Percentiles rank a stretch among this genome's conserved stretches.
Evolutionary conservation across 768 basidiomycete species (phyloP).

Genomic region (Kwoniella sp.): DNA sequence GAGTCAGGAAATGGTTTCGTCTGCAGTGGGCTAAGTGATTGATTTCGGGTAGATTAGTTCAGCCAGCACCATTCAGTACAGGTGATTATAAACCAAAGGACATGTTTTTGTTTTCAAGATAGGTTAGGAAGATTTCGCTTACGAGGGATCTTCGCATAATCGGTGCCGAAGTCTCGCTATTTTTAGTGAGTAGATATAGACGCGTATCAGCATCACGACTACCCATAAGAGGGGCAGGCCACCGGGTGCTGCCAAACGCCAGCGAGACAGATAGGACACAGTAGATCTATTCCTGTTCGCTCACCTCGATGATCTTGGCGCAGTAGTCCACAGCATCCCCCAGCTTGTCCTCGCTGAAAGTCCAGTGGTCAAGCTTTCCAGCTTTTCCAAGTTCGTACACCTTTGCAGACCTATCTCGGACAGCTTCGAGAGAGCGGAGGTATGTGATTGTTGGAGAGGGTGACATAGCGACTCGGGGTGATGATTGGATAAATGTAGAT

Average conservation of each 20-base stretch:
- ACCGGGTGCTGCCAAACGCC: no score
- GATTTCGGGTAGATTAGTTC: slow-evolving; percentile 1
- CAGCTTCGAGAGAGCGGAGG: slow-evolving; percentile 81
- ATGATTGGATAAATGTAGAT: no score
- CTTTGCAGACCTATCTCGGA: slow-evolving; percentile 76
- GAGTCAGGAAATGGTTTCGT: slow-evolving; percentile 42
- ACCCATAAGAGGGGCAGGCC: no score
- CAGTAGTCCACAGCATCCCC: slow-evolving; percentile 72
- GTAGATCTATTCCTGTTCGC: not conserved
- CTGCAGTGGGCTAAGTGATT: slow-evolving; percentile 33
- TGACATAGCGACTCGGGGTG: not conserved
- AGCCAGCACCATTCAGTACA: no score
- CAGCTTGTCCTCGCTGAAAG: slow-evolving; percentile 78
- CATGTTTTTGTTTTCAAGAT: no score
- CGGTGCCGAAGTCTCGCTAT: slow-evolving; percentile 77
- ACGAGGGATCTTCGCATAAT: slow-evolving; percentile 60
- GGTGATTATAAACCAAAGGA: no score
- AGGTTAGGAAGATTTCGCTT: no score
- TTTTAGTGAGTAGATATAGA: not conserved
- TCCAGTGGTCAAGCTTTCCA: slow-evolving; percentile 79
- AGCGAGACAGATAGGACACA: no score
- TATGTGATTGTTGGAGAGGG: slow-evolving; percentile 58
- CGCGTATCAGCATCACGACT: not conserved
- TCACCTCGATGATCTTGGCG: slow-evolving; percentile 72
- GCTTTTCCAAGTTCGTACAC: slow-evolving; percentile 76